Evolutionary conservation across 1,139 yeast genomes (phyloP), one percentile per base, ranked within the genome.

Genomic region (Pichia terricola): DNA sequence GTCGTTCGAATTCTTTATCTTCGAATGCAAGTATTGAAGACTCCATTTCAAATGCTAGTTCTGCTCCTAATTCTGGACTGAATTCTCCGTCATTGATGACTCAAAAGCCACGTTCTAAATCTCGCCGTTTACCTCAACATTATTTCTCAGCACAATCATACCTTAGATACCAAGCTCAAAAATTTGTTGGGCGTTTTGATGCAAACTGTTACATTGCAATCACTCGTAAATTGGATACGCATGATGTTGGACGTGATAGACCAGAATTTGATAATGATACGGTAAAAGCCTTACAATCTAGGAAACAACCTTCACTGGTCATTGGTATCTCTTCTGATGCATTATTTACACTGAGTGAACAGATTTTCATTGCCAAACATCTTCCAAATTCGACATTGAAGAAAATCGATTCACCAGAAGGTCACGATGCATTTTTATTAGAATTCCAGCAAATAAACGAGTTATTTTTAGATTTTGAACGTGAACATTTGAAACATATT

Each of bases 151-250:
- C 98, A 1, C 98, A 91, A 64, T 82, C 91, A 43, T 91, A 91
- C 61, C 69, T 91, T 53, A 74, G 98, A 49, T 91, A 91, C 61
- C 98, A 91, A 61, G 97, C 96, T 3, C 77, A 79, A 45, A 91
- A 91, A 63, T 91, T 91, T 61, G 81, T 89, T 42, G 72, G 77
- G 40, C 72, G 98, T 55, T 91, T 89, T 57, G 98, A 91, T 64
- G 96, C 98, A 26, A 91, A 91, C 60, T 91, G 98, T 65, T 91
- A 91, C 63, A 88, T 91, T 45, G 77, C 96, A 28, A 86, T 91
- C 46, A 85, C 97, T 2, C 74, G 97, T 56, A 91, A 91, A 61
- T 69, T 91, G 39, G 98, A 91, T 57, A 88, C 97, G 1, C 97
- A 91, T 61, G 98, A 91, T 62, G 78, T 91, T 40, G 80, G 95